Evolutionary conservation across 345 rosid genomes (phyloP), one percentile per base, ranked within the genome.

Genomic region (Gossypium turneri): DNA sequence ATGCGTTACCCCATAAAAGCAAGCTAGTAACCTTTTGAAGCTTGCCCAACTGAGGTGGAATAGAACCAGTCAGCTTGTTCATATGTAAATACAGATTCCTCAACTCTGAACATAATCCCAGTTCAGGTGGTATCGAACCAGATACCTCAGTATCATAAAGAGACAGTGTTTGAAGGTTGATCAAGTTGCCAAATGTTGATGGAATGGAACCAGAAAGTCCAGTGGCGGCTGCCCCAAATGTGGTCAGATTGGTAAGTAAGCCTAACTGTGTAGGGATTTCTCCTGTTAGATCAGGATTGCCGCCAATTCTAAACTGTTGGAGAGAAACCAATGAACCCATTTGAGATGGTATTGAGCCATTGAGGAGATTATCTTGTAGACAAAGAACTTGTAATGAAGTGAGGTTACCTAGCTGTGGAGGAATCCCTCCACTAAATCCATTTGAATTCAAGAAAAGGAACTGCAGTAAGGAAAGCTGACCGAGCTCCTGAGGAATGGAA

Each of bases 61-160:
- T 88, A 9, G 91, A 76, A 24, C 98, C 98, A n/a, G 90, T 88
- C 73, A 92, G 97, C 87, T 92, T 94, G 76, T 92, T 94, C 96
- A 91, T 89, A 83, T 94, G 94, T 85, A 94, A 79, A 84, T 92
- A 91, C 90, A 94, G 78, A 79, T 94, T 90, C 81, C 94, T 90
- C 47, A 94, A 82, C 85, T 91, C 96, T 0, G 84, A 81, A 71
- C 97, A 94, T 20, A 79, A 73, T 47, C 97, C 96, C 5, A 94
- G 92, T 76, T 94, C 94, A 34, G 92, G 83, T 9, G 98, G 96
- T 74, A 94, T 87, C 1, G 89, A 82, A 67, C 97, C 98, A 65
- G 77, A 86, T 15, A 94, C 41, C 57, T 91, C 97, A 10, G 96
- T 92, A 70, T 94, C 98, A 77, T 94, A 94, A 70, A 94, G 84